phyloP scores from a whole-genome alignment of 169 alveolate species.

The Plasmodium relictum region DNA sequence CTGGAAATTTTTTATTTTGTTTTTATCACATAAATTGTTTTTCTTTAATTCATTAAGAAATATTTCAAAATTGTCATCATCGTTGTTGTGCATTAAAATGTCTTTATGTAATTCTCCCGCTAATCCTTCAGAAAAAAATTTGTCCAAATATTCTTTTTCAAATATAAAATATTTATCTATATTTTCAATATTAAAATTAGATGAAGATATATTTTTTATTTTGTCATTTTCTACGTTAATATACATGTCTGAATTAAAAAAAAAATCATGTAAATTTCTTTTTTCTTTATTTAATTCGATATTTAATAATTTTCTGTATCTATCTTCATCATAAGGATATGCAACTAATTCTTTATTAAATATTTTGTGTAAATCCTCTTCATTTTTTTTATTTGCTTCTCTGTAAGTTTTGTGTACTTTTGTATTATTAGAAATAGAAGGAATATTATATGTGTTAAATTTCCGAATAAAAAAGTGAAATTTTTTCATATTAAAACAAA shows the following conservation, averaged over 20 bases:
- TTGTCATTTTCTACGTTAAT: constrained; percentile 58
- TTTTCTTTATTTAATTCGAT: constrained; percentile 26
- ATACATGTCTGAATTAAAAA: constrained; percentile 51
- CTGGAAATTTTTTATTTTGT: neutral
- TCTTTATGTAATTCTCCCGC: constrained; percentile 73
- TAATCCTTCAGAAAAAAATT: constrained; percentile 66
- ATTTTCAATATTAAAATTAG: constrained; percentile 48
- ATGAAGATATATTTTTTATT: constrained; percentile 15
- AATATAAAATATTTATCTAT: constrained; percentile 56
- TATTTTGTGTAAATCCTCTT: constrained; percentile 58
- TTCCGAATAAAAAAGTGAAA: neutral
- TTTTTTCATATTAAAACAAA: no score
- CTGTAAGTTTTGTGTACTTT: constrained; percentile 59
- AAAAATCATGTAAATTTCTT: constrained; percentile 43
- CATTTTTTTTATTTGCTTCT: constrained; percentile 28
- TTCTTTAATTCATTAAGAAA: constrained; percentile 33
- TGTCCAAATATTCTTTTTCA: constrained; percentile 61
- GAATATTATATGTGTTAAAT: constrained; percentile 63
- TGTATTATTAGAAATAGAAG: constrained; percentile 40
- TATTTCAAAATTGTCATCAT: constrained; percentile 32
- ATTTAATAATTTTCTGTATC: constrained; percentile 52
- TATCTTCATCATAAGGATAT: constrained; percentile 70
- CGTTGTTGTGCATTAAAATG: constrained; percentile 36
- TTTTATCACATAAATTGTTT: neutral
- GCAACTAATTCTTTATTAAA: constrained; percentile 71